Conservation (phyloP, 768 basidiomycete genomes). For the Suillus subalutaceus region DNA sequence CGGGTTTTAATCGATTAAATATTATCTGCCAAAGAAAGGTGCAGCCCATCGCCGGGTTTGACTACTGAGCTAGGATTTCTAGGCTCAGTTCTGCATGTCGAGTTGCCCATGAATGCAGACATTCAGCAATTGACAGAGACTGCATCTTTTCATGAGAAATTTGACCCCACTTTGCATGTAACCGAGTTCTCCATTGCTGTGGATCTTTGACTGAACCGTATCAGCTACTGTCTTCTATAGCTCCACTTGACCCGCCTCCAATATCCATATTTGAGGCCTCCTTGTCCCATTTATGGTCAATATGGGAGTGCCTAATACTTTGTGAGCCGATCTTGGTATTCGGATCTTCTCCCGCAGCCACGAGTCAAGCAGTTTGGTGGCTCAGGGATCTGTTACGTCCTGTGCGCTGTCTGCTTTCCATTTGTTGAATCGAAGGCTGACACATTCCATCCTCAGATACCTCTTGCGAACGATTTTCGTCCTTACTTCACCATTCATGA, state of each 20-base stretch:
- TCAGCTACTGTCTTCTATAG: slow-evolving; percentile 70
- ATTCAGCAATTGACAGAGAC: slow-evolving; percentile 73
- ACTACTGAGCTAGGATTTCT: slow-evolving; percentile 83
- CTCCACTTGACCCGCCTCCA: slow-evolving; percentile 60
- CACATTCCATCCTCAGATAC: slow-evolving; percentile 54
- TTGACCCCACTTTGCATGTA: slow-evolving; percentile 57
- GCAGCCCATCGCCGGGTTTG: slow-evolving; percentile 63
- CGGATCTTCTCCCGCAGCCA: slow-evolving; percentile 75
- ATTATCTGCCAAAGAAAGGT: slow-evolving; percentile 66
- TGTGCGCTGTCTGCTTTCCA: slow-evolving; percentile 41
- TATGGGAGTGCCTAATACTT: slow-evolving; percentile 93
- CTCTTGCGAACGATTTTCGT: slow-evolving; percentile 80
- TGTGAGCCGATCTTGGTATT: slow-evolving; percentile 90
- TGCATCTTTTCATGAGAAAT: slow-evolving; percentile 51
- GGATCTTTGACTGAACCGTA: background rate
- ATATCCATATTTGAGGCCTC: slow-evolving; percentile 65
- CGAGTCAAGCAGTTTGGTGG: slow-evolving; percentile 93
- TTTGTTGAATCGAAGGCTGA: background rate
- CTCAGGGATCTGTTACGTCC: slow-evolving; percentile 85
- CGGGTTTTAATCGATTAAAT: slow-evolving; percentile 14
- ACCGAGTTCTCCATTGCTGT: slow-evolving; percentile 4
- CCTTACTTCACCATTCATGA: slow-evolving; percentile 99
- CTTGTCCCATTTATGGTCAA: slow-evolving; percentile 72
- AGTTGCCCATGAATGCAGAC: slow-evolving; percentile 68
- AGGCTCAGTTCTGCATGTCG: slow-evolving; percentile 72